Conservation (phyloP, 2,329 filamentous ascomycete genomes). For the Aspergillus pseudoterreus region DNA sequence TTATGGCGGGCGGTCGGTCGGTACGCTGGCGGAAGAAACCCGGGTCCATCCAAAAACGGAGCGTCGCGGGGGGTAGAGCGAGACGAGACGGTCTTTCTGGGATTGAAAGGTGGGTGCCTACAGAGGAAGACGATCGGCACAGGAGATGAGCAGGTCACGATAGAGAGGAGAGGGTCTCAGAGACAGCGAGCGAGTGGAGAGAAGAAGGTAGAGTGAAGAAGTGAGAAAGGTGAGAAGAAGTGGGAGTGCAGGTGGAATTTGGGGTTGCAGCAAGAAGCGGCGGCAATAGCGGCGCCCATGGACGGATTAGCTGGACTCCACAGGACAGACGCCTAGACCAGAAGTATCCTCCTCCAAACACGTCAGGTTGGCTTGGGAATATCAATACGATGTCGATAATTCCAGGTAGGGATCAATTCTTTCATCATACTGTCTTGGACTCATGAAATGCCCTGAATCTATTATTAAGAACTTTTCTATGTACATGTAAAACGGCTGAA, state of each 20-base stretch:
- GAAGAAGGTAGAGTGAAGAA: slow-evolving; percentile 5
- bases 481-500: no score
- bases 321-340: slow-evolving; percentile 1
- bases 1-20: slow-evolving; percentile 7
- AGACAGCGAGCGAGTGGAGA: not conserved
- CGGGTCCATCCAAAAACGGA: slow-evolving; percentile 12
- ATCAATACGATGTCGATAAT: no score
- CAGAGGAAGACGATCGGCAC: not conserved
- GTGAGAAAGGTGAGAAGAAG: slow-evolving; percentile 6
- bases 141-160: not conserved
- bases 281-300: slow-evolving; percentile 21
- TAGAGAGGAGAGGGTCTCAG: not conserved
- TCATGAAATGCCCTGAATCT: no score
- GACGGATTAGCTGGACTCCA: slow-evolving; percentile 7
- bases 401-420: no score
- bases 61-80: not conserved
- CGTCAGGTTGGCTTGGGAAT: no score
- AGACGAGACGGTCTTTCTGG: not conserved
- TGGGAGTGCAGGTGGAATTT: slow-evolving; percentile 12
- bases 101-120: not conserved
- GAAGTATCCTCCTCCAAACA: not conserved
- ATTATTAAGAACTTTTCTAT: no score
- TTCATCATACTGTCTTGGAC: no score
- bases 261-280: slow-evolving; percentile 18
- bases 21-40: slow-evolving; percentile 8